Evolutionary conservation across 2,329 filamentous ascomycete species (phyloP), one percentile per base, ranked within the genome.

Genomic region (Colletotrichum incanum): DNA sequence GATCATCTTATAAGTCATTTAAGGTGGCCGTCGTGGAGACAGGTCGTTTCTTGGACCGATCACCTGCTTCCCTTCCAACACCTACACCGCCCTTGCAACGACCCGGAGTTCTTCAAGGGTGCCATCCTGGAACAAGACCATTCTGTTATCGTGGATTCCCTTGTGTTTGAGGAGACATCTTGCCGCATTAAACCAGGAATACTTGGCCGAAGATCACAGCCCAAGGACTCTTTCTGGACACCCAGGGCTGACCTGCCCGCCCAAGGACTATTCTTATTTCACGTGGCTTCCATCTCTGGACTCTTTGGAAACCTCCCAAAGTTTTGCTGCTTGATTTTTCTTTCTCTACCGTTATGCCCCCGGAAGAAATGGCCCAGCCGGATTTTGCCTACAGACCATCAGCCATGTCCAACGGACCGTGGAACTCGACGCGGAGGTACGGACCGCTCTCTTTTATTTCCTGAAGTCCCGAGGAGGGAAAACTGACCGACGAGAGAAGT

Each of bases 381-480:
- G 84, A 86, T 65, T 82, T 85, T 82, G 81, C 83, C 74, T 88
- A 87, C 80, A 84, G 83, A 78, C 82, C 80, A 74, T 78, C 86
- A 75, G 80, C 81, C 77, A 82, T 84, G 79, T 80, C 85, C 73
- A 84, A 83, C 79, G 83, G 85, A 76, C 83, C 85, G 70, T 89
- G 87, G 87, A 84, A 84, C 75, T 78, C 85, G 74, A 81, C 84
- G 75, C 86, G 85, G 81, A 89, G 86, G 87, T 89, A 85, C 84
- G 86, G 81, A 78, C 71, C 76, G 59, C 69, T 72, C 54, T 72
- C 41, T n/a, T 50, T 49, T 34, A 55, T 26, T 72, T 39, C 60
- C 52, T 58, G 37, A 52, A 41, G 37, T n/a, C 41, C 71, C 52
- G 28, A 72, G 55, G 69, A 47, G 49, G 59, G 50, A 60, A 52